Evolutionary conservation across 371 early-diverging fungal species (phyloP).

Genomic region (Batkoa obscura): DNA sequence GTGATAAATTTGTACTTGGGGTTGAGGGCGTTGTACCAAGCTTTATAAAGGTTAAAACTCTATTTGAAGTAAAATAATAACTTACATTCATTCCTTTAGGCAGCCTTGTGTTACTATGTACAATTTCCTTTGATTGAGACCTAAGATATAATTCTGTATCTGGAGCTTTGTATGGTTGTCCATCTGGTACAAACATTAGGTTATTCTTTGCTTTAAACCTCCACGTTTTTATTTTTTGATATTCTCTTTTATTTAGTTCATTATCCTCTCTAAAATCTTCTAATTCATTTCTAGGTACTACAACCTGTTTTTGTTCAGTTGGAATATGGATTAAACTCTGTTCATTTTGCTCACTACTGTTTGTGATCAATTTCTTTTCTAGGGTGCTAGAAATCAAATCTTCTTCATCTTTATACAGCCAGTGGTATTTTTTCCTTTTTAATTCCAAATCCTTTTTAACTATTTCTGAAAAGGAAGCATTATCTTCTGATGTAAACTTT

Average conservation of each 20-base stretch:
- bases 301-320: conserved; percentile 9
- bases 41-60: not conserved
- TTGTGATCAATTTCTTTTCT: not conserved
- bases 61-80: not conserved
- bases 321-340: conserved; percentile 5
- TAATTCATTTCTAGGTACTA: not conserved
- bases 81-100: not conserved
- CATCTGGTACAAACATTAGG: conserved; percentile 17
- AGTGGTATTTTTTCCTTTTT: conserved; percentile 32
- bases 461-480: conserved; percentile 50
- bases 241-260: not conserved
- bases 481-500: conserved; percentile 59
- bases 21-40: not conserved
- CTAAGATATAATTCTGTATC: conserved; percentile 7
- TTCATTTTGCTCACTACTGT: not conserved
- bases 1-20: not conserved
- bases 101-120: conserved; percentile 9
- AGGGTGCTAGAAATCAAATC: conserved; percentile 6
- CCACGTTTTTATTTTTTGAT: conserved; percentile 10
- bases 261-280: not conserved
- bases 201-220: conserved; percentile 16
- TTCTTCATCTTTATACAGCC: conserved; percentile 47
- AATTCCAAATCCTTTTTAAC: conserved; percentile 38
- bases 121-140: conserved; percentile 13
- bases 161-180: conserved; percentile 5